These are phyloP conservation scores for Castanea mollissima DNA, from an alignment of 306 rosid genomes.

Conservation along the genomic window DNA sequence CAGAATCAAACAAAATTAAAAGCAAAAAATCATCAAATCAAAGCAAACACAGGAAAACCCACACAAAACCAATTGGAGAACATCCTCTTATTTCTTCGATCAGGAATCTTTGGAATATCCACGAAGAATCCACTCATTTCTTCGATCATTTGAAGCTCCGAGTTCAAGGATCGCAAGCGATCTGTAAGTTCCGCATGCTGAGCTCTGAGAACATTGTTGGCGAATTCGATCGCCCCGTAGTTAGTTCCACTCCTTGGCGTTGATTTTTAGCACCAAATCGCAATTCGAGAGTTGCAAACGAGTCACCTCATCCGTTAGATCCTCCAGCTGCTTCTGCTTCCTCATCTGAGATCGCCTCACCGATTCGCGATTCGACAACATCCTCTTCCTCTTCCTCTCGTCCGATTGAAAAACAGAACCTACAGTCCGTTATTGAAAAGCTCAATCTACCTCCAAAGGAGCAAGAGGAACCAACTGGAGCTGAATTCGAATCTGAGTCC, in stretches of 20 bases:
- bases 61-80: too few species aligned
- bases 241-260: conserved; percentile 59
- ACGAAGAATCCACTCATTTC: conserved; percentile 66
- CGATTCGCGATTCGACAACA: conserved; percentile 89
- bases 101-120: conserved; percentile 74
- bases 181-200: conserved; percentile 64
- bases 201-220: conserved; percentile 61
- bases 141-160: conserved; percentile 65
- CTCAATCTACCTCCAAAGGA: too few species aligned
- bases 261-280: conserved; percentile 44
- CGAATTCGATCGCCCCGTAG: conserved; percentile 42
- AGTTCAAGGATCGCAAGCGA: conserved; percentile 66
- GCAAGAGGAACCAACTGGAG: too few species aligned
- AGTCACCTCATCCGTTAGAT: conserved; percentile 51
- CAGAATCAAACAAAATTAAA: too few species aligned
- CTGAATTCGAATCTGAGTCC: too few species aligned
- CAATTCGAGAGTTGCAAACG: conserved; percentile 45
- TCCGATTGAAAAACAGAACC: too few species aligned
- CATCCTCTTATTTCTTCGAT: too few species aligned
- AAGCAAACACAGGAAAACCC: too few species aligned
- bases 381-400: conserved; percentile 91
- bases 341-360: conserved; percentile 87
- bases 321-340: conserved; percentile 91
- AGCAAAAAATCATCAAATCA: too few species aligned
- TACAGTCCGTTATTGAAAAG: too few species aligned